Evolutionary conservation across 2,329 filamentous ascomycete genomes (phyloP).

Genomic region (Ophiostoma ips): DNA sequence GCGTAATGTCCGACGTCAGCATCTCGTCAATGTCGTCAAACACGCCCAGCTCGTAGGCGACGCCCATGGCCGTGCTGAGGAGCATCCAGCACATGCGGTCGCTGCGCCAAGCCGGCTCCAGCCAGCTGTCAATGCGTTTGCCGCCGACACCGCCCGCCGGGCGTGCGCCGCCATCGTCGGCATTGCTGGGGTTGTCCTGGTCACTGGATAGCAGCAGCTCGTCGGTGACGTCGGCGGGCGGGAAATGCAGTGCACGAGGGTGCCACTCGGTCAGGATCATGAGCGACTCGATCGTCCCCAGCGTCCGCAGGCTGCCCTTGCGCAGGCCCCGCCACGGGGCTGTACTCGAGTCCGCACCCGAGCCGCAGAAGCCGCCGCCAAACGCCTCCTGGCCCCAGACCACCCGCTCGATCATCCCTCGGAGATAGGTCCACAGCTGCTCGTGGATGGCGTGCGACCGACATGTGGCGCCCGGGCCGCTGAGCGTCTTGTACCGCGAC

Average conservation of each 20-base stretch:
- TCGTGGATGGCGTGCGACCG: conserved; percentile 87
- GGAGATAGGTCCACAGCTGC: conserved; percentile 85
- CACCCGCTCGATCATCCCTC: conserved; percentile 88
- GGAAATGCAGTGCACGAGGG: conserved; percentile 85
- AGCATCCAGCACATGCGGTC: conserved; percentile 99
- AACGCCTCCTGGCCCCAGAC: conserved; percentile 96
- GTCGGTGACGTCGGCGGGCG: conserved; percentile 61
- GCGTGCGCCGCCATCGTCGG: conserved; percentile 28
- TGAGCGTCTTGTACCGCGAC: conserved; percentile 70
- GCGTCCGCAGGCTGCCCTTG: conserved; percentile 68
- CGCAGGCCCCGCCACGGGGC: conserved; percentile 56
- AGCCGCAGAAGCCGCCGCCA: conserved; percentile 72
- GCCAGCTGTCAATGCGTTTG: conserved; percentile 82
- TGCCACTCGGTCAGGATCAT: conserved; percentile 97
- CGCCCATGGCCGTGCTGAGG: conserved; percentile 74
- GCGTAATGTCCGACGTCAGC: conserved; percentile 42
- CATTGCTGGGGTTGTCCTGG: conserved; percentile 26
- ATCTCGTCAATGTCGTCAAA: conserved; percentile 80
- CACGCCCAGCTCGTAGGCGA: conserved; percentile 87
- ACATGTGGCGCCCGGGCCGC: conserved; percentile 66
- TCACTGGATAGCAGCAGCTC: conserved; percentile 52
- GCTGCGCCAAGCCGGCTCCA: conserved; percentile 88
- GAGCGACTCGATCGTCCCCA: conserved; percentile 88
- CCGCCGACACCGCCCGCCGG: conserved; percentile 67
- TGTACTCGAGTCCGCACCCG: conserved; percentile 52